phyloP scores from a whole-genome alignment of 306 rosid genomes.

The Lablab purpureus region DNA sequence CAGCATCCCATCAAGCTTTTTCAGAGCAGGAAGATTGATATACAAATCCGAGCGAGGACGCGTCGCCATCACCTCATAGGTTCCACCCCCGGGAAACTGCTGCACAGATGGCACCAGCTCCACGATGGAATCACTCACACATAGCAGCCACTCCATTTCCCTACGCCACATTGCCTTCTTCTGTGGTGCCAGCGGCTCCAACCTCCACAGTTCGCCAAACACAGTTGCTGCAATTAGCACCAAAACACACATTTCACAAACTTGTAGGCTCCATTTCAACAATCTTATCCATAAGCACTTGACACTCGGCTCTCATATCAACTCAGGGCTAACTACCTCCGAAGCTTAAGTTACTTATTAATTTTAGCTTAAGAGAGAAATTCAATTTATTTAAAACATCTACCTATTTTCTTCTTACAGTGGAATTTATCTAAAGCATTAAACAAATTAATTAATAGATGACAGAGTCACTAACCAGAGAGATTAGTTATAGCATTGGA shows the following conservation, averaged over 20 bases:
- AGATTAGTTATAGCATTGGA: slow-evolving; percentile 95
- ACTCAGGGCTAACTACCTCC: too few relatives aligned
- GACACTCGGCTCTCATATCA: neutral
- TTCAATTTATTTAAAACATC: too few relatives aligned
- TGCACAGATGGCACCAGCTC: slow-evolving; percentile 91
- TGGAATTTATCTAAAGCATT: neutral
- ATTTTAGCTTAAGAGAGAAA: neutral
- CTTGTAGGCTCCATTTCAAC: neutral
- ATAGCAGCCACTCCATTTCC: slow-evolving; percentile 91
- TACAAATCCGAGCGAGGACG: slow-evolving; percentile 85
- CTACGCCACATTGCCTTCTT: slow-evolving; percentile 90
- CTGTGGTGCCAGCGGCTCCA: slow-evolving; percentile 81
- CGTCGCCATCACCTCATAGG: slow-evolving; percentile 85
- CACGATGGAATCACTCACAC: slow-evolving; percentile 88
- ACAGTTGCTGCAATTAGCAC: slow-evolving; percentile 71
- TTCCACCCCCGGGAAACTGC: slow-evolving; percentile 91
- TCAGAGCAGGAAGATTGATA: slow-evolving; percentile 84
- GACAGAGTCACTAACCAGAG: slow-evolving; percentile 63
- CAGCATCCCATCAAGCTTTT: slow-evolving; percentile 89
- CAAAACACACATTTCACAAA: slow-evolving; percentile 29
- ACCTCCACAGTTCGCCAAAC: slow-evolving; percentile 93
- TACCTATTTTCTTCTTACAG: neutral
- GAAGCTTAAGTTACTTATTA: neutral
- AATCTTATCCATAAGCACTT: neutral
- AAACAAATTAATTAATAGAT: neutral